Conservation (phyloP, 2,329 filamentous ascomycete species). For the Trichoderma koningiopsis region DNA sequence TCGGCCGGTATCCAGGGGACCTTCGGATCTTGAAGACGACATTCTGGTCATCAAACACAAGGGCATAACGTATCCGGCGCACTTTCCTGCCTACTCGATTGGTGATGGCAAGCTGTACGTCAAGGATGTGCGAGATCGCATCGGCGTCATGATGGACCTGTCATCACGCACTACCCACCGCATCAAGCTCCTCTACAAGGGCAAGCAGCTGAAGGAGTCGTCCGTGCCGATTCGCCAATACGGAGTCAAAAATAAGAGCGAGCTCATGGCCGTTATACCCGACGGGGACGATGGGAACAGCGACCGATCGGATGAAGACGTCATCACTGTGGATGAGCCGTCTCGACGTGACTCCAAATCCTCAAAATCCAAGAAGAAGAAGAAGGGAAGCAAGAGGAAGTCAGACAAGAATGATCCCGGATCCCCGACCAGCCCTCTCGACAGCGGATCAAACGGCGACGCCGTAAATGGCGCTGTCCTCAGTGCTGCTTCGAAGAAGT, state of each 20-base stretch:
- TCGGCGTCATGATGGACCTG: slow-evolving; percentile 66
- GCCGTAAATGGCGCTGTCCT: slow-evolving; percentile 36
- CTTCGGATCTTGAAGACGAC: slow-evolving; percentile 61
- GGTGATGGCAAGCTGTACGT: slow-evolving; percentile 71
- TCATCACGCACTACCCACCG: slow-evolving; percentile 53
- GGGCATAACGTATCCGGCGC: slow-evolving; percentile 65
- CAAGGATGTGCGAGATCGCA: slow-evolving; percentile 66
- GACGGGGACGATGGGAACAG: slow-evolving; percentile 43
- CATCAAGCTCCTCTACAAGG: slow-evolving; percentile 74
- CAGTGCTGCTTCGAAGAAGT: slow-evolving; percentile 53
- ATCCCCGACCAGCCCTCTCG: slow-evolving; percentile 48
- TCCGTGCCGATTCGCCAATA: slow-evolving; percentile 60
- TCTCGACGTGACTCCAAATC: slow-evolving; percentile 40
- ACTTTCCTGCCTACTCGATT: slow-evolving; percentile 76
- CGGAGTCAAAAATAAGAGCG: slow-evolving; percentile 62
- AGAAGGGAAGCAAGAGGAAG: slow-evolving; percentile 45
- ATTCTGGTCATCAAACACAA: slow-evolving; percentile 70
- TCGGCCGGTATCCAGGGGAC: slow-evolving; percentile 39
- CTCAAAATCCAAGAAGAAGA: slow-evolving; percentile 41
- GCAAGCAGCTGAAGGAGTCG: slow-evolving; percentile 68
- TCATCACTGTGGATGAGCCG: slow-evolving; percentile 51
- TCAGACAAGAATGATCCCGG: slow-evolving; percentile 44
- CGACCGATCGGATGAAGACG: slow-evolving; percentile 45
- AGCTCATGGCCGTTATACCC: slow-evolving; percentile 55
- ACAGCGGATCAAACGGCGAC: slow-evolving; percentile 47